Percentiles rank a stretch among this genome's conserved stretches.
Evolutionary conservation across 108 stramenopile genomes (phyloP).

Genomic region (Nitzschia inconspicua): DNA sequence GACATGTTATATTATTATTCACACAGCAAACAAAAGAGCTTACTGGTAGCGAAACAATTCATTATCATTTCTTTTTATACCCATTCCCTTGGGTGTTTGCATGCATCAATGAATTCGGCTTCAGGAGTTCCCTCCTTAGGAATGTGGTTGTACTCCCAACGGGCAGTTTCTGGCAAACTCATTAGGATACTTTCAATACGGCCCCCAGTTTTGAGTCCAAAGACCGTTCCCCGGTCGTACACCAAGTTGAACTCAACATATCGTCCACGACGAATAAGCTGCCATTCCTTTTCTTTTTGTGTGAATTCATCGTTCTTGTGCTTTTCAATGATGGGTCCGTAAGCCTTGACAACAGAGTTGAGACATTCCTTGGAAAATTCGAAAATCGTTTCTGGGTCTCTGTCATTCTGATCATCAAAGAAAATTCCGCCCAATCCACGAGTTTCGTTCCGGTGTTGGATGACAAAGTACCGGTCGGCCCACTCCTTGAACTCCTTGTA

Average conservation of each 20-base stretch:
- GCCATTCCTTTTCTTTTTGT: conserved; percentile 94
- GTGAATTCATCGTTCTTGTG: conserved; percentile 91
- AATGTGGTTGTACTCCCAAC: conserved; percentile 96
- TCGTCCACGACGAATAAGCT: conserved; percentile 90
- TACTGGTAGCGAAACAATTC: not conserved
- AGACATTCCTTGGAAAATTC: conserved; percentile 86
- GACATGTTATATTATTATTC: too few species aligned
- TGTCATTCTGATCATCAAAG: conserved; percentile 97
- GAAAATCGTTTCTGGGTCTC: conserved; percentile 84
- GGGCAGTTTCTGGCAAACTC: conserved; percentile 97
- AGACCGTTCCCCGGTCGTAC: conserved; percentile 98
- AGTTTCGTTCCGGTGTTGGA: conserved; percentile 94
- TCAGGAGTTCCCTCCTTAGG: conserved; percentile 82
- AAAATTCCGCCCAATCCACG: conserved; percentile 98
- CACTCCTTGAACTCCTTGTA: conserved; percentile 97
- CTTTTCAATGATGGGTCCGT: conserved; percentile 89
- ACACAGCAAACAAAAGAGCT: not conserved
- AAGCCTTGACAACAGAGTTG: conserved; percentile 85
- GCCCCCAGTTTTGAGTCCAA: conserved; percentile 98
- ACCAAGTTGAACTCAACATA: conserved; percentile 99
- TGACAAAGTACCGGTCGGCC: conserved; percentile 97
- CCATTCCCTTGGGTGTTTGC: conserved; percentile 90
- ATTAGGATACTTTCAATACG: conserved; percentile 98
- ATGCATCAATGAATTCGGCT: conserved; percentile 92
- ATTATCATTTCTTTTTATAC: conserved; percentile 53